Conservation (phyloP, 1,284 basidiomycete genomes). For the Pyrrhoderma lamaoense region DNA sequence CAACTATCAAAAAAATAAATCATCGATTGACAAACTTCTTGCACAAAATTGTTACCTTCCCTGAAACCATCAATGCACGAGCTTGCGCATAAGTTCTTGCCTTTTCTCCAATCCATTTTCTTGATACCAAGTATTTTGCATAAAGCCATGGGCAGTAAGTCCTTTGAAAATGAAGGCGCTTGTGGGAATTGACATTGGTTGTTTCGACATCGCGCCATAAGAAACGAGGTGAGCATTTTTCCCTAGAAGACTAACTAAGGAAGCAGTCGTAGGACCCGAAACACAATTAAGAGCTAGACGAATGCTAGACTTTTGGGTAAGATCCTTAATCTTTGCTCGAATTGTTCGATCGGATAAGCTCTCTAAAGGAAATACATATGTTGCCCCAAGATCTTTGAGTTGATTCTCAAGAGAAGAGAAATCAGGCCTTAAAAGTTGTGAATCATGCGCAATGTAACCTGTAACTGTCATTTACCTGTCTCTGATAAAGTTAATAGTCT, state of each 20-base stretch:
- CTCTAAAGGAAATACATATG: conserved; percentile 38
- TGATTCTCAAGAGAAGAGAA: conserved; percentile 42
- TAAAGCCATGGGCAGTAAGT: conserved; percentile 64
- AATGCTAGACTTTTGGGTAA: conserved; percentile 32
- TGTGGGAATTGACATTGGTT: conserved; percentile 70
- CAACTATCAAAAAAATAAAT: conserved; percentile 37
- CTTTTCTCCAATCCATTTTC: conserved; percentile 35
- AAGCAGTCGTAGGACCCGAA: conserved; percentile 59
- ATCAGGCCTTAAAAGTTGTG: conserved; percentile 36
- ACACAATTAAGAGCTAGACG: conserved; percentile 76
- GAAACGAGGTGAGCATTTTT: conserved; percentile 68
- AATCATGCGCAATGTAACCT: conserved; percentile 5
- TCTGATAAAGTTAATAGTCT: conserved; percentile 75
- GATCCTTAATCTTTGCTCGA: conserved; percentile 1
- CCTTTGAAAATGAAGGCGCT: conserved; percentile 80
- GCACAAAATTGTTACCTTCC: conserved; percentile 35
- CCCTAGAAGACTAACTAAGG: conserved; percentile 62
- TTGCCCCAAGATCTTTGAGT: conserved; percentile 58
- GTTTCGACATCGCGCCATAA: conserved; percentile 85
- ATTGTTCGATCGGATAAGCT: conserved; percentile 9
- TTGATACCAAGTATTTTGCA: conserved; percentile 70
- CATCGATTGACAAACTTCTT: not conserved
- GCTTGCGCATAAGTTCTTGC: conserved; percentile 37
- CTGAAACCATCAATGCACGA: conserved; percentile 46
- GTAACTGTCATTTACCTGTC: conserved; percentile 43